Conservation (phyloP, 768 basidiomycete species). For the Auriculariales sp. region DNA sequence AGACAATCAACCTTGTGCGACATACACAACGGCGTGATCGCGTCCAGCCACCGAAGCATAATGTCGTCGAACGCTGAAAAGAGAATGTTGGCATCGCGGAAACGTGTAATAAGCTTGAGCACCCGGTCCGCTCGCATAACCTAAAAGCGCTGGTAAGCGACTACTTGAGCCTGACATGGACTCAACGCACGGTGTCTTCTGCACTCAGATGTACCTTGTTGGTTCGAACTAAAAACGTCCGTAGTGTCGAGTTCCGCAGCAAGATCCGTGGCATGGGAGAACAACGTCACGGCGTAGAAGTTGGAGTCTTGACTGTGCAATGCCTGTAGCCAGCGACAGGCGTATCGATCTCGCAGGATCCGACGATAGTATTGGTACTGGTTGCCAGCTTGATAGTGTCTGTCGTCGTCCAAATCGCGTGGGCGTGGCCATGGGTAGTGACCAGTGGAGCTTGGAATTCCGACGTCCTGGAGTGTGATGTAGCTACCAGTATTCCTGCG, state of each 20-base stretch:
- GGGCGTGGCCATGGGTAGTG: constrained; percentile 39
- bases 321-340: constrained; percentile 51
- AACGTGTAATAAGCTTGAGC: constrained; percentile 37
- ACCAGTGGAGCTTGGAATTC: constrained; percentile 36
- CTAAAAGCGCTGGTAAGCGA: constrained; percentile 6
- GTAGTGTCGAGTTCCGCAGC: constrained; percentile 16
- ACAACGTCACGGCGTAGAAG: constrained; percentile 38
- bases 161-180: background rate
- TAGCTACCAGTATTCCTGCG: no score
- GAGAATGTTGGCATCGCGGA: constrained; percentile 36
- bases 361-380: constrained; percentile 47
- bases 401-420: constrained; percentile 41
- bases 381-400: constrained; percentile 27
- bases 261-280: constrained; percentile 35
- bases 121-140: constrained; percentile 22
- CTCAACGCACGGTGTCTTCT: background rate
- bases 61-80: constrained; percentile 46
- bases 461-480: no score
- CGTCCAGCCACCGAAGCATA: constrained; percentile 50
- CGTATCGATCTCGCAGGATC: constrained; percentile 39
- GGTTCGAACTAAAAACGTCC: no score
- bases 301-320: constrained; percentile 46
- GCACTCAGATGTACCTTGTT: background rate
- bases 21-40: constrained; percentile 23
- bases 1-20: background rate